Base-by-base conservation (phyloP, 2,329 filamentous ascomycete genomes). In the Penicillium hesseltinei region DNA sequence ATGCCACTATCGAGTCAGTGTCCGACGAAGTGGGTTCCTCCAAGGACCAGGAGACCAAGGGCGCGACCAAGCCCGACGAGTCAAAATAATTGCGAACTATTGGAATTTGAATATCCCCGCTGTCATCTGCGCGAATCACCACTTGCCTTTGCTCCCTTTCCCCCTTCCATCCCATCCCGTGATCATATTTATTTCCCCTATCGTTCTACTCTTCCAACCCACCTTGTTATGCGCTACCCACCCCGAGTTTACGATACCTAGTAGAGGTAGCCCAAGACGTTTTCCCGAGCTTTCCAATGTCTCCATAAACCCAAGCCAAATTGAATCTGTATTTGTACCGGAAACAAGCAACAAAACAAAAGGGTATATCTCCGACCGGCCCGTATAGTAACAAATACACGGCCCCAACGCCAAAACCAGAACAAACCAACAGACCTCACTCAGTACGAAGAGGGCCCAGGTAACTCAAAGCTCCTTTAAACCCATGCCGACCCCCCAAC, bases 1-100 rank as follows among this genome's bases (percentile, higher is more conserved):
- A 87, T 72, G 86, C 84, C 2, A 85, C 88, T 5, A 71, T 73
- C 7, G 78, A 80, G 58, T 77, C 78, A 5, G 77, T 76, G 70
- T 70, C 76, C 21, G 76, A 76, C 19, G 74, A 75, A 39, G 73
- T 76, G 51, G 70, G 67, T 29, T 62, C 66, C 31, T 65, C 70
- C 8, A 68, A 68, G 56, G 62, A 66, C n/a, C 51, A 59, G 52
- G 60, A 66, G 25, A 48, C 56, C 23, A 59, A 62, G 48, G 50
- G 48, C 19, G 49, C 42, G 29, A 61, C 48, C 25, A 74, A 71
- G 61, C 42, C 64, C 27, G 64, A 67, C 15, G 61, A 66, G 33
- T 51, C 67, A 31, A 71, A 71, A 60, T 71, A 63, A 61, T 68
- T 51, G 56, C 13, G 33, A 40, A 29, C 43, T 36, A 29, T 51